Evolutionary conservation across 441 rosid species (phyloP).

Genomic region (Erysimum cheiri): DNA sequence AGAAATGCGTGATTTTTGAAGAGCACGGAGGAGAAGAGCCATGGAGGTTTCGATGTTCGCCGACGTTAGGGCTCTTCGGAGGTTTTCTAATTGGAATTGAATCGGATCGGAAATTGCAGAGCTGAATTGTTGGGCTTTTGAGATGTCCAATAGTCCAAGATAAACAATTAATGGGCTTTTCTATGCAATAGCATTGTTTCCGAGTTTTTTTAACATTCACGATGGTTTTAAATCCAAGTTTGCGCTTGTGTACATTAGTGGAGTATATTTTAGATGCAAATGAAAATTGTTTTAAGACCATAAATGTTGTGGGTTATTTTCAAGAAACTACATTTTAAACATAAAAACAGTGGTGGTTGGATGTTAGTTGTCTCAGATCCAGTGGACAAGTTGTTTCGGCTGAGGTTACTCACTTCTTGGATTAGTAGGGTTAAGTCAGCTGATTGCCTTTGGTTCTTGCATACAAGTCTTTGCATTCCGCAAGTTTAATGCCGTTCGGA

Average conservation of each 20-base stretch:
- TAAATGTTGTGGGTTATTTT: too few species aligned
- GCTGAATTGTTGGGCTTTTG: not conserved
- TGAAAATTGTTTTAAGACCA: too few species aligned
- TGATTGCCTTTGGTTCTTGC: not conserved
- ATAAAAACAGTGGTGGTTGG: not conserved
- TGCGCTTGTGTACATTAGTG: not conserved
- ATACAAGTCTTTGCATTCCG: not conserved
- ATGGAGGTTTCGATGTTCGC: constrained; percentile 36
- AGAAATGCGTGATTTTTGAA: constrained; percentile 24
- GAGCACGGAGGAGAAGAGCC: constrained; percentile 52
- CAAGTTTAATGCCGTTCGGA: not conserved
- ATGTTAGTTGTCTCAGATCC: not conserved
- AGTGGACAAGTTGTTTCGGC: not conserved
- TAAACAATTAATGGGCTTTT: not conserved
- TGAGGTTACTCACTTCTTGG: not conserved
- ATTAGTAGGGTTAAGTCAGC: not conserved
- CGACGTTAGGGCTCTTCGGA: constrained; percentile 29
- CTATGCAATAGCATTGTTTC: not conserved
- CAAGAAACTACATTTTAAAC: not conserved
- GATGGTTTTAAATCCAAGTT: not conserved
- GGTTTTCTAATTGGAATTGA: constrained; percentile 12
- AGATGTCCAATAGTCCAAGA: not conserved
- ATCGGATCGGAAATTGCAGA: not conserved
- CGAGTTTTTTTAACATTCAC: not conserved
- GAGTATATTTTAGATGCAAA: too few species aligned